Base-by-base conservation (phyloP, 768 basidiomycete genomes). In the Suillus alpinus region DNA sequence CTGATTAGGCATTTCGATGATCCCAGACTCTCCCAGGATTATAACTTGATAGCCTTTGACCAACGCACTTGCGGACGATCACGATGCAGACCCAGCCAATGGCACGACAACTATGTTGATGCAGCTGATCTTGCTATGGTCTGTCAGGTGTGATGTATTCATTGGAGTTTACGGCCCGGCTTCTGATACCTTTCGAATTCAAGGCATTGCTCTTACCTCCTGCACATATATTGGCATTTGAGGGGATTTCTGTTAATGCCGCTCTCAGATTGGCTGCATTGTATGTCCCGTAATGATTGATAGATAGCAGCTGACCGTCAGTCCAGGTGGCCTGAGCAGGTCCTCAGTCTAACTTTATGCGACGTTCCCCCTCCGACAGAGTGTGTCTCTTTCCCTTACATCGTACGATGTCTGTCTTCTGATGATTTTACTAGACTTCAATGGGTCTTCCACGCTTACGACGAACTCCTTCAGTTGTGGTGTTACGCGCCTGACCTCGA, bases 1-100 rank as follows among this genome's bases (percentile, higher is more conserved):
- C 75, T 89, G 60, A 77, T 80, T 32, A 76, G 80, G 34, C 89
- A 91, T 57, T 81, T 90, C 52, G 84, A 84, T 31, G 89, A 92
- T 71, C 81, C 82, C 0, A 80, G 89, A 46, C 73, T 93, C 29
- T 71, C 79, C 62, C 69, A 73, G 0, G 72, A 76, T 44, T 91
- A 81, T 73, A 92, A 92, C 68, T 70, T 92, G 34, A 85, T 92
- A 63, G 87, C 88, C 6, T 88, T 92, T 69, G 91, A 92, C 70
- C 82, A 84, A 66, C 84, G 91, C 12, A 79, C 81, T 10, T 78
- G 79, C 31, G 91, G 91, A 14, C 80, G 77, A 70, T 88, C 87
- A 3, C 70, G 72, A 2, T 81, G 76, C 62, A 79, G 83, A 57
- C 82, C 81, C 4, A 84, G 74, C 53, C 82, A 80, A 8, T 75